These are phyloP conservation scores for Phlebopus sp. DNA, from an alignment of 1,284 basidiomycete species.

Conservation along the genomic window DNA sequence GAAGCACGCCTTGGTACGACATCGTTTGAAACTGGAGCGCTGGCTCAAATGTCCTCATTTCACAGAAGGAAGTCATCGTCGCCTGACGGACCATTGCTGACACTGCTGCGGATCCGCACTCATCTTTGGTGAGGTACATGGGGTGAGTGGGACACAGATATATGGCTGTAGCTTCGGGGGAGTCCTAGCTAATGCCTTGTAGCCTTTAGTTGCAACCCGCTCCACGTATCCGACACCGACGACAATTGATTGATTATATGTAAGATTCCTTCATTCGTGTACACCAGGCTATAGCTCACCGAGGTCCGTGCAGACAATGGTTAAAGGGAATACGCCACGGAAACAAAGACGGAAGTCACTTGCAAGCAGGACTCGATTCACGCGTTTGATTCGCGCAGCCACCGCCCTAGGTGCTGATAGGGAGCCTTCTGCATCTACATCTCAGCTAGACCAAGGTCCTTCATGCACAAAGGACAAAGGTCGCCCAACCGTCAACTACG, in stretches of 20 bases:
- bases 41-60: background rate
- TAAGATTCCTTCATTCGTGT: background rate
- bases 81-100: background rate
- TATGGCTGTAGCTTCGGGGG: background rate
- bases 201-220: background rate
- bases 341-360: constrained; percentile 25
- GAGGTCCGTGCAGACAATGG: constrained; percentile 7
- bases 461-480: constrained; percentile 3
- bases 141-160: constrained; percentile 5
- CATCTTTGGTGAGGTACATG: constrained; percentile 1
- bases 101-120: background rate
- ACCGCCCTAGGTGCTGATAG: background rate
- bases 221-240: background rate
- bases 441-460: constrained; percentile 3
- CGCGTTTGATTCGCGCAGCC: constrained; percentile 22
- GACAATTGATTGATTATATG: background rate
- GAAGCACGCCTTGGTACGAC: background rate
- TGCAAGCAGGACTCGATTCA: constrained; percentile 21
- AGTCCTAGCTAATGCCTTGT: background rate
- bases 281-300: background rate
- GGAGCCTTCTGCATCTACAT: background rate
- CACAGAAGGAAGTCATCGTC: background rate
- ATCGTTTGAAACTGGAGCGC: background rate
- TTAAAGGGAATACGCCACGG: constrained; percentile 16
- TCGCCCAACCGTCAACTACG: constrained; percentile 16